Evolutionary conservation across 2,329 filamentous ascomycete genomes (phyloP).

Genomic region (Trichoderma sp.): DNA sequence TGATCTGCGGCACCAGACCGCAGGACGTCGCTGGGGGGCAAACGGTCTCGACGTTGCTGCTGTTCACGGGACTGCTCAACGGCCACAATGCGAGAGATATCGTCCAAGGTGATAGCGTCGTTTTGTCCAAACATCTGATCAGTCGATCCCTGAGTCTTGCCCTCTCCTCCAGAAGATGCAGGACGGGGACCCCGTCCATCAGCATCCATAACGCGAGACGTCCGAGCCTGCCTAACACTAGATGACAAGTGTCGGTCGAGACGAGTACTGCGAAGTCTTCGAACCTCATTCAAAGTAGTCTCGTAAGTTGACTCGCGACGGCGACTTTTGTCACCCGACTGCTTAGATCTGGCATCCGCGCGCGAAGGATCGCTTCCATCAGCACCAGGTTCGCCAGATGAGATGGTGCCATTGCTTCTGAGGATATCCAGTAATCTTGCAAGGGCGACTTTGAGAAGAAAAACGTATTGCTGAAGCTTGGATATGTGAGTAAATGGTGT

Average conservation of each 20-base stretch:
- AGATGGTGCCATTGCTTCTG: slow-evolving; percentile 77
- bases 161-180: slow-evolving; percentile 68
- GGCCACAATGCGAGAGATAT: slow-evolving; percentile 93
- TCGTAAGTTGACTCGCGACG: slow-evolving; percentile 80
- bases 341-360: slow-evolving; percentile 70
- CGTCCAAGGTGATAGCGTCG: slow-evolving; percentile 90
- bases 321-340: slow-evolving; percentile 60
- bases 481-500: slow-evolving; percentile 71
- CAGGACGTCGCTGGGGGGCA: slow-evolving; percentile 63
- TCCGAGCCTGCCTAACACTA: slow-evolving; percentile 85
- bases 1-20: slow-evolving; percentile 50
- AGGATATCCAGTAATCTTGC: slow-evolving; percentile 87
- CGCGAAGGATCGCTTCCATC: slow-evolving; percentile 51
- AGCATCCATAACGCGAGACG: slow-evolving; percentile 83
- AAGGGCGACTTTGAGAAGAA: slow-evolving; percentile 86
- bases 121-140: slow-evolving; percentile 87
- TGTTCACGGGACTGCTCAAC: slow-evolving; percentile 94
- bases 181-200: slow-evolving; percentile 66
- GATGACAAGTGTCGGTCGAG: slow-evolving; percentile 94
- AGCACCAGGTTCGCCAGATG: slow-evolving; percentile 64
- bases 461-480: slow-evolving; percentile 91
- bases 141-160: slow-evolving; percentile 57
- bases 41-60: slow-evolving; percentile 64
- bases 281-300: slow-evolving; percentile 93
- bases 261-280: slow-evolving; percentile 85